Evolutionary conservation across 1,284 basidiomycete genomes (phyloP), one percentile per base, ranked within the genome.

Genomic region (Vanrija humicola): DNA sequence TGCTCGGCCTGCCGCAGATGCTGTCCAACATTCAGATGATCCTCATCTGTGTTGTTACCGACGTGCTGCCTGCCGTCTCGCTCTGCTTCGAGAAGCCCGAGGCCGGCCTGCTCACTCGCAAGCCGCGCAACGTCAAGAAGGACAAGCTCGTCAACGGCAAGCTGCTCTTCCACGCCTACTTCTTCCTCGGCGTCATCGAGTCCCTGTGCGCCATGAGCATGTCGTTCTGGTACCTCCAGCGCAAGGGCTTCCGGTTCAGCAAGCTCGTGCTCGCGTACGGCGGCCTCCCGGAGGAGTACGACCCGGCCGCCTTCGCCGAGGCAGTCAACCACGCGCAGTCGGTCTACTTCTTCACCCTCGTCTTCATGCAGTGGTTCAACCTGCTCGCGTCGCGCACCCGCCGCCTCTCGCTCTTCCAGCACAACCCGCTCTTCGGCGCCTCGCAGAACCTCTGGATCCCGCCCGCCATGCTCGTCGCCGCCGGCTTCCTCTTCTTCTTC

Each of bases 311-410:
- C 6, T 77, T 77, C 59, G 65, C 65, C 49, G 79, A 81, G 56
- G 68, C 79, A 16, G 74, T 82, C 25, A 69, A 74, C 56, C 64
- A 72, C 40, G 81, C 81, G 9, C 81, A 82, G 64, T 78, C 72
- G 25, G 75, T 82, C 60, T 78, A 78, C 68, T 84, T 83, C 70
- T 82, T 83, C 75, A 86, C 82, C 29, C 78, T 87, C 42, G 82
- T 87, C 47, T 78, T 86, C 56, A 84, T 84, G 80, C 86, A 87
- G 75, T 86, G 82, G 79, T 83, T 79, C 64, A 84, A 81, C 59
- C 71, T 82, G 8, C 74, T 83, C 25, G 67, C 79, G 0, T 80
- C 81, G 2, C 79, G 82, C 19, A 82, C 81, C 1, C 78, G 82
- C 50, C 77, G 78, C 52, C 74, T 82, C 15, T 79, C 79, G 45